Evolutionary conservation across 2,329 filamentous ascomycete genomes (phyloP), one percentile per base, ranked within the genome.

Genomic region (Nigrospora oryzae): DNA sequence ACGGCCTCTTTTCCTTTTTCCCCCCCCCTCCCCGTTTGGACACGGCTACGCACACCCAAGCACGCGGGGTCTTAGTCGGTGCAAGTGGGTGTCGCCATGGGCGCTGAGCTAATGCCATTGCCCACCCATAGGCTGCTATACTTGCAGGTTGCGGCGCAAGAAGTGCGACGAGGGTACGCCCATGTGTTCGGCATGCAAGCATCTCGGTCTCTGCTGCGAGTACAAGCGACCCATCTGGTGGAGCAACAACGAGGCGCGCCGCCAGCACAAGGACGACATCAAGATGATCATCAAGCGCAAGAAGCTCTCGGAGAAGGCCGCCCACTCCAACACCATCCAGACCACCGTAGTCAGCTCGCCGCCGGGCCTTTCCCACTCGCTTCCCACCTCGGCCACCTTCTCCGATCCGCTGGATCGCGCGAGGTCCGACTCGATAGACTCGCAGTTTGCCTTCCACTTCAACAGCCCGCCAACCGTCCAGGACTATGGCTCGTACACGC

Each of bases 221-320:
- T 98, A 97, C 73, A 95, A 95, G 75, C 76, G 90, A 61, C 93
- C 93, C 34, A 81, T 87, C 69, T 98, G 93, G 93, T 98, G 93
- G 93, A 86, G 84, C 68, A 96, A 93, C 74, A 86, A 86, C 60
- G 89, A 95, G 51, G 81, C 86, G 60, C 78, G 93, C 55, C 81
- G 84, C 56, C 71, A 83, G 46, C 89, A 96, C 64, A 98, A 97
- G 71, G 93, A 97, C 62, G 73, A 84, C 55, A 95, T 98, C 75
- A 98, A 98, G 77, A 84, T 86, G 67, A 88, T 91, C 66, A 97
- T 98, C 74, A 96, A 95, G 80, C 81, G 84, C 63, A 97, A 93
- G 63, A 97, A 97, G 78, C 76, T 94, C 54, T 83, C 83, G 23
- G 91, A 96, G 69, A 95, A 95, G 79, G 74, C 79, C 43, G 75